Base-by-base conservation (phyloP, 176 grass and related monocot genomes). In the Zoysia pacifica region DNA sequence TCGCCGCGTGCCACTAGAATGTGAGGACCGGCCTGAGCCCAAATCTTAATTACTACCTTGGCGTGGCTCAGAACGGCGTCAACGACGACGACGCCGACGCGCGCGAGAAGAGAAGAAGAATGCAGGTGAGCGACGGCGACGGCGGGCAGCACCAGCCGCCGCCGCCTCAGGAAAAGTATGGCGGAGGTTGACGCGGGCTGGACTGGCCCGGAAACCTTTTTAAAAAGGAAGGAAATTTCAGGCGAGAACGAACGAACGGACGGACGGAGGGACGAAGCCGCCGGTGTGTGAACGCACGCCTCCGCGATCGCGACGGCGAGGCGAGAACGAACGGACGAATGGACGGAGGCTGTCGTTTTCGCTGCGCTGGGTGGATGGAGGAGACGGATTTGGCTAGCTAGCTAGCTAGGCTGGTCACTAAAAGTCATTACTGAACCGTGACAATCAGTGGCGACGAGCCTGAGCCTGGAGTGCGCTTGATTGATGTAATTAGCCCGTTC, bases 261-360 rank as follows among this genome's bases (percentile, higher is more conserved):
- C 28, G 28, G 0, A 28, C 28, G 28, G 28, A 28, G 5, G 5
- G 1, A 55, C 3, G 4, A 16, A 0, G 62, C 47, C 35, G 74
- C n/a, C 73, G 74, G 9, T 55, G n/a, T 84, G 74, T 78, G 82
- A 84, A 84, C 47, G 40, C 70, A 52, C 48, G 70, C 80, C 80
- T 65, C 37, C 9, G 14, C 15, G 61, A 37, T 28, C 28, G 28
- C 28, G 61, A 63, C 11, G 28, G 61, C 28, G 61, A 63, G 20
- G 20, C 36, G 59, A 28, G 28, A 28, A 28, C 28, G 28, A 28
- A 28, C 28, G 28, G 28, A 28, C 28, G 28, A 28, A 28, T 28
- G 28, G 28, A 28, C 28, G 28, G 28, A 28, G 5, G 4, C 45
- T 7, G 8, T 47, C 48, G 48, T 50, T 12, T 50, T 50, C 48